Base-by-base conservation (phyloP, 371 early-diverging fungal species). In the Mucor saturninus region DNA sequence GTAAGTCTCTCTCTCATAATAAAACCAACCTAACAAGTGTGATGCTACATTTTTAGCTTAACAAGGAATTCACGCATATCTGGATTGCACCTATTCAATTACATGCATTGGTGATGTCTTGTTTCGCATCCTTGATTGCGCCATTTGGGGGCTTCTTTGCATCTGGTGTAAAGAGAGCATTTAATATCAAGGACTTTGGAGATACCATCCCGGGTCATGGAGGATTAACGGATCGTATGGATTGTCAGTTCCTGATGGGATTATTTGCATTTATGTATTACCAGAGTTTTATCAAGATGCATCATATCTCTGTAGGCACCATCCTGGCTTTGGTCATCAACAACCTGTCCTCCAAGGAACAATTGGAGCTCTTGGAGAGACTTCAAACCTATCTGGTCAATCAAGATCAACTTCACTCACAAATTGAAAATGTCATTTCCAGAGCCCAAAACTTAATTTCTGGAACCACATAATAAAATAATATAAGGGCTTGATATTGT, bases 61-160 rank as follows among this genome's bases (percentile, higher is more conserved):
- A 52, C 5, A 65, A 65, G 21, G 76, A 81, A 52, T 61, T 75
- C 13, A 65, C 76, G 0, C 60, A 69, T 42, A 72, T 82, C 1
- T 77, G 73, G 65, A 83, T 98, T 46, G 87, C 90, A 7, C 94
- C 94, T n/a, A 79, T 99, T 58, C 95, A 96, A 71, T 77, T 94
- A 35, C 99, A 99, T 72, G 84, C 93, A 31, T 75, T 99, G 31
- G 78, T 91, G 14, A 89, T 99, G 87, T 90, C 97, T 1, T 83
- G 91, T 40, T 97, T 98, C 82, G 98, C 99, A 3, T 96, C 97
- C 2, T 71, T 98, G 61, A 95, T 99, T 68, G 99, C 99, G 38
- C 99, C 99, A 10, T 98, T 99, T 82, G 98, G 98, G 45, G 99
- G 99, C 4, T 99, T 99, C 86, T 97, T 99, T 83, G 99, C 99